Evolutionary conservation across 495 filamentous ascomycete species (phyloP), one percentile per base, ranked within the genome.

Genomic region (Podospora pseudopauciseta): DNA sequence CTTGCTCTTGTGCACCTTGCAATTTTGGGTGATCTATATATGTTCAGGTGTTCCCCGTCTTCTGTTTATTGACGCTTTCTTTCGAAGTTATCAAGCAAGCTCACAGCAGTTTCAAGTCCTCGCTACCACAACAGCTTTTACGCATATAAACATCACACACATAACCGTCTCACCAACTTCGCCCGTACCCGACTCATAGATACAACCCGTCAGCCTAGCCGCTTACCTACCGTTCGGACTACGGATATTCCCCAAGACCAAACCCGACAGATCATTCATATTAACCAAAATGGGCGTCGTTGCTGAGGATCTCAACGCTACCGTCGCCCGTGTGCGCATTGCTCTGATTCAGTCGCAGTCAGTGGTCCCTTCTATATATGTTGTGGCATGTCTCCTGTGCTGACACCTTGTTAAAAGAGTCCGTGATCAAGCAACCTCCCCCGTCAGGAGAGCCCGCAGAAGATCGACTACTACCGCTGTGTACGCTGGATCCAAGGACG

Each of bases 271-370:
- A 49, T 49, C 39, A 11, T 49, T 49, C 30, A 3, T 49, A 11
- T 49, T 18, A 28, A 49, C 18, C 62, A 70, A 64, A 64, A 75
- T 71, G 69, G 69, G 39, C 0, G 39, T 49, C 13, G 1, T 68
- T 60, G 69, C 61, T 16, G 71, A 74, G 15, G 68, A 74, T 55
- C 71, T 78, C 11, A 72, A 75, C 68, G 65, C 71, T 56, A 66
- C 75, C 59, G 63, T 79, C 44, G 67, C 75, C 18, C 74, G 73
- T 4, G 67, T 79, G 30, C 77, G 77, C 66, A 71, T 79, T 64
- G 76, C 76, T 23, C 63, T 77, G 34, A 56, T 79, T 28, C 77
- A 78, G 62, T 75, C 72, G 32, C 72, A 78, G 77, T 79, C 34
- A 66, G 77, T 77, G 26, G 6, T 23, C 56, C 54, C n/a, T 60